Evolutionary conservation across 768 basidiomycete species (phyloP).

Genomic region (Asterophora lycoperdoides): DNA sequence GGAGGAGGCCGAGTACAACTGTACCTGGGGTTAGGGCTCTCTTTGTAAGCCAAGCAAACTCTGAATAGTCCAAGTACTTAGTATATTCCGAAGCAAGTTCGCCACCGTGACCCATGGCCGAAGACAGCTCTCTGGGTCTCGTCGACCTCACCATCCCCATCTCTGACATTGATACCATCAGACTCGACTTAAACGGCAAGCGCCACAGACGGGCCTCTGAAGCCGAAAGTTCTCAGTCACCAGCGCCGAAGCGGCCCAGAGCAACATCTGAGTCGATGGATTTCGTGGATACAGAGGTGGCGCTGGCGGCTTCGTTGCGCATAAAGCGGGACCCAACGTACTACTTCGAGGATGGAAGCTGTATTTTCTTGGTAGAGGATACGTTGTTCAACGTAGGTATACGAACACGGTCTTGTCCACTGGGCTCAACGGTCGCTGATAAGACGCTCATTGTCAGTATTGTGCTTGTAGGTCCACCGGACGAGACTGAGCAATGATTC

Average conservation of each 20-base stretch:
- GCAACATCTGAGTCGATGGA: slow-evolving; percentile 2
- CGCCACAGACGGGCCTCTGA: slow-evolving; percentile 7
- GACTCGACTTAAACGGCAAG: background rate
- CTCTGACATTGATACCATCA: background rate
- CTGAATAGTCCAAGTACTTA: too few species aligned
- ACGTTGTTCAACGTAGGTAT: slow-evolving; percentile 62
- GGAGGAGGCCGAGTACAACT: too few species aligned
- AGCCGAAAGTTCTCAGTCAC: background rate
- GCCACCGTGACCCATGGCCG: background rate
- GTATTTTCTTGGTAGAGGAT: slow-evolving; percentile 57
- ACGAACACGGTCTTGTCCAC: too few species aligned
- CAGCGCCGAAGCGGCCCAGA: slow-evolving; percentile 12
- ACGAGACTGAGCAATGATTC: slow-evolving; percentile 57
- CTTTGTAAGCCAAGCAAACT: too few species aligned
- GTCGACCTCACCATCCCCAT: background rate
- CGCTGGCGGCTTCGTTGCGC: slow-evolving; percentile 5
- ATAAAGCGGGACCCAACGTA: slow-evolving; percentile 45
- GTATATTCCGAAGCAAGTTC: background rate
- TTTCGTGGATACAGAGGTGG: slow-evolving; percentile 14
- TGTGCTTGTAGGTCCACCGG: slow-evolving; percentile 47
- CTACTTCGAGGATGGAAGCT: slow-evolving; percentile 68
- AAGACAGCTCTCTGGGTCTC: background rate
- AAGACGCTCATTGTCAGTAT: too few species aligned
- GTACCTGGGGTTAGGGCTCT: slow-evolving; percentile 8
- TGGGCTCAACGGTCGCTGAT: too few species aligned